Percentiles rank a stretch among this genome's conserved stretches.
Evolutionary conservation across 2,329 filamentous ascomycete genomes (phyloP).

Genomic region (Aspergillus pseudonomiae): DNA sequence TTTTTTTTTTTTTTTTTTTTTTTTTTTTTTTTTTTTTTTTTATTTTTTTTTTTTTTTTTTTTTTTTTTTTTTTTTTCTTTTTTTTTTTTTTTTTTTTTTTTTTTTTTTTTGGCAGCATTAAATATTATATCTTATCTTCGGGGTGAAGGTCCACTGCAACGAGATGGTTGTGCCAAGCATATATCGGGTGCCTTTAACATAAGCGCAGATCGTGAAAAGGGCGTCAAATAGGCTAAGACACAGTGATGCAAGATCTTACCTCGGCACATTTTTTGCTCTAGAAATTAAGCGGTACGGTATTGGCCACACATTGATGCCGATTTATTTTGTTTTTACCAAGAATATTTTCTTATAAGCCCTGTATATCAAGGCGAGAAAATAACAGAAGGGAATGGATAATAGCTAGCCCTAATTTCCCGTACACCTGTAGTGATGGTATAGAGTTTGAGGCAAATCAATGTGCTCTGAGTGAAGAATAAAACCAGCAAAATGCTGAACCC

Average conservation of each 20-base stretch:
- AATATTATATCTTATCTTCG: background rate
- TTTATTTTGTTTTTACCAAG: background rate
- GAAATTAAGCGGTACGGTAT: background rate
- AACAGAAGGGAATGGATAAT: background rate
- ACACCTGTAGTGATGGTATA: background rate
- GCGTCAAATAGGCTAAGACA: background rate
- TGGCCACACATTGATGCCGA: background rate
- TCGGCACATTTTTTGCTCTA: background rate
- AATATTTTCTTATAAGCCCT: too few relatives aligned
- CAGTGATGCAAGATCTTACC: background rate
- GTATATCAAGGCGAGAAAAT: background rate
- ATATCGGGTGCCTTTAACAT: background rate
- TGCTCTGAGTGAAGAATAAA: background rate
- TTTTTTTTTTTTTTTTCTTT: too few relatives aligned
- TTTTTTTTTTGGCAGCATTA: background rate
- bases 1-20: too few relatives aligned
- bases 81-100: too few relatives aligned
- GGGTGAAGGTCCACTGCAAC: background rate
- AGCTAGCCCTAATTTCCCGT: background rate
- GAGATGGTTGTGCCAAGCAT: background rate
- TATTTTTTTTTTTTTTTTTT: too few relatives aligned
- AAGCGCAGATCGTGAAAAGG: background rate
- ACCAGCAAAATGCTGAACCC: background rate
- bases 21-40: too few relatives aligned
- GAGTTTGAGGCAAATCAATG: background rate